Base-by-base conservation (phyloP, 2,329 filamentous ascomycete genomes). In the Beauveria sp. region DNA sequence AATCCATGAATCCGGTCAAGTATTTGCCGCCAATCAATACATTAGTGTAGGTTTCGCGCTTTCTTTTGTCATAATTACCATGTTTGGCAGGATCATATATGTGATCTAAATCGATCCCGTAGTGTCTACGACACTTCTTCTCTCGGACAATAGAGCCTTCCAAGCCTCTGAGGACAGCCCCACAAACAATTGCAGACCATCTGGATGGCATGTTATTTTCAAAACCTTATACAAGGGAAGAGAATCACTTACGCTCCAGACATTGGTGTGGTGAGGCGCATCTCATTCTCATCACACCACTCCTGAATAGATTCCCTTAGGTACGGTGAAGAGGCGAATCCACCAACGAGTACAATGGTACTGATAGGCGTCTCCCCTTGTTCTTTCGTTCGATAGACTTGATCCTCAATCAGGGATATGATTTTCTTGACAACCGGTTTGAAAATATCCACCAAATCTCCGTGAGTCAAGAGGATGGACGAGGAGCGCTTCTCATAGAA, bases 111-210 rank as follows among this genome's bases (percentile, higher is more conserved):
- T 16, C 2, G 9, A 3, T 8, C 2, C 58, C 58, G 10, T 63
- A 65, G 12, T 63, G 64, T 43, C 60, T 49, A 14, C 62, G 63
- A 14, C 62, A 64, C 10, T 59, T 65, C 28, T 60, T 65, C 34
- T 65, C 62, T 0, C 38, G 43, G 38, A 63, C 58, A 20, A 63
- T 63, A 4, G 24, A 61, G 2, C 63, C 63, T 49, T 64, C 63
- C 4, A 64, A 46, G 0, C 63, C 63, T 26, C 63, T 38, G 0
- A 64, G 20, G 1, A 64, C 63, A 22, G 61, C 63, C 6, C 63
- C 63, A 3, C 50, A 53, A 3, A 60, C 61, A 31, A 64, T 51
- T 7, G 63, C 63, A 18, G 61, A 63, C 63, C 63, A 64, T 3
- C 63, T 64, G 2, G 3, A 48, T 26, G 14, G n/a, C 7, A 4